Percentiles rank a stretch among this genome's conserved stretches.
These are phyloP conservation scores for Penicillium dipodomyicola DNA, from an alignment of 495 filamentous ascomycete genomes.

Conservation along the genomic window DNA sequence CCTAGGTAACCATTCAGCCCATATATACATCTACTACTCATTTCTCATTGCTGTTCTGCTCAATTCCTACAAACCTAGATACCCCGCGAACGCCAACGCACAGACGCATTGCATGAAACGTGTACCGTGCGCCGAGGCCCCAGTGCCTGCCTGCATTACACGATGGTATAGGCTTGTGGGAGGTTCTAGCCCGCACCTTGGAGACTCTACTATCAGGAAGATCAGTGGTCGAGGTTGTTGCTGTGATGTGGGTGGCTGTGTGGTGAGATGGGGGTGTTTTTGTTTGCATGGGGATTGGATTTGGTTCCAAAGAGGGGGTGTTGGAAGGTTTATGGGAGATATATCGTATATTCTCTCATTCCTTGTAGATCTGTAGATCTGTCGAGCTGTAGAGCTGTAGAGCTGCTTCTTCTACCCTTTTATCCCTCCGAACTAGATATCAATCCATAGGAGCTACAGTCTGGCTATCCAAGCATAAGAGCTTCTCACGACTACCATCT, in stretches of 20 bases:
- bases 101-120: neutral
- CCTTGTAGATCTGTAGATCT: too few relatives aligned
- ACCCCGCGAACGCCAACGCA: slow-evolving; percentile 7
- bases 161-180: neutral
- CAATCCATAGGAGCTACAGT: too few relatives aligned
- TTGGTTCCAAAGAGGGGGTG: neutral
- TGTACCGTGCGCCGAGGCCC: neutral
- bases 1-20: neutral
- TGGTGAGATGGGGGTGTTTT: neutral
- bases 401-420: too few relatives aligned
- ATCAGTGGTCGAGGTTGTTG: neutral
- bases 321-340: neutral
- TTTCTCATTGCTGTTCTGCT: neutral
- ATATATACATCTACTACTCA: too few relatives aligned
- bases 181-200: slow-evolving; percentile 4
- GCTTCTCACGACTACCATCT: too few relatives aligned
- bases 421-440: too few relatives aligned
- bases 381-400: too few relatives aligned
- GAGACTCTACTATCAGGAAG: neutral
- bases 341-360: neutral
- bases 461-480: too few relatives aligned
- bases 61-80: neutral
- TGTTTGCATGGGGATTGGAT: neutral
- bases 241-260: slow-evolving; percentile 5
- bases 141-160: neutral